A percentile compares a stretch with the other conserved stretches of the same genome.
phyloP scores from a whole-genome alignment of 2,329 filamentous ascomycete genomes.

The Beauveria brongniartii region DNA sequence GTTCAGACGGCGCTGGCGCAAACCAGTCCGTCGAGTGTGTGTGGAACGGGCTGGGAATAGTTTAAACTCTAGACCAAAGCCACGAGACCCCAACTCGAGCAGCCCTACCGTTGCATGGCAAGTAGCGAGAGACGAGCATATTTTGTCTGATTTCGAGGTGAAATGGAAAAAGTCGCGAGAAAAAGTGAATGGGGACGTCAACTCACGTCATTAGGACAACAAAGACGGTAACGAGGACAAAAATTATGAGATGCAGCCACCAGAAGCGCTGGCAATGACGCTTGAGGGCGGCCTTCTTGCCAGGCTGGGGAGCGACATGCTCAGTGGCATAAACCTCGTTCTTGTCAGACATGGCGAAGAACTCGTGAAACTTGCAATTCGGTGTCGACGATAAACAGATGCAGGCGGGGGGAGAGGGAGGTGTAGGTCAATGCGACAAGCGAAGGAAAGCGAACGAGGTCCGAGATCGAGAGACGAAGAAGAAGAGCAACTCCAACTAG shows the following conservation, averaged over 20 bases:
- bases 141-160: not conserved
- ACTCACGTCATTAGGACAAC: constrained; percentile 54
- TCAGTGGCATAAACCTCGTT: constrained; percentile 28
- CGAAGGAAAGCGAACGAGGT: not conserved
- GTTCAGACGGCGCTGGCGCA: not conserved
- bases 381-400: not conserved
- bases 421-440: not conserved
- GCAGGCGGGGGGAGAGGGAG: not conserved
- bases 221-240: constrained; percentile 42
- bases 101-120: not conserved
- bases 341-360: constrained; percentile 31
- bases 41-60: not conserved
- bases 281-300: constrained; percentile 32
- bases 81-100: not conserved
- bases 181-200: not conserved
- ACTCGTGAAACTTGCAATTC: not conserved
- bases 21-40: not conserved
- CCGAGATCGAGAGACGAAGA: not conserved
- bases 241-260: constrained; percentile 50
- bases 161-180: not conserved
- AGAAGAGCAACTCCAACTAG: not conserved
- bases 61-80: not conserved
- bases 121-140: not conserved
- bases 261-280: constrained; percentile 49
- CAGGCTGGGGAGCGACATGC: constrained; percentile 19